A percentile compares a stretch with the other conserved stretches of the same genome.
Evolutionary conservation across 257 asterid species (phyloP).

Genomic region (Prunella vulgaris): DNA sequence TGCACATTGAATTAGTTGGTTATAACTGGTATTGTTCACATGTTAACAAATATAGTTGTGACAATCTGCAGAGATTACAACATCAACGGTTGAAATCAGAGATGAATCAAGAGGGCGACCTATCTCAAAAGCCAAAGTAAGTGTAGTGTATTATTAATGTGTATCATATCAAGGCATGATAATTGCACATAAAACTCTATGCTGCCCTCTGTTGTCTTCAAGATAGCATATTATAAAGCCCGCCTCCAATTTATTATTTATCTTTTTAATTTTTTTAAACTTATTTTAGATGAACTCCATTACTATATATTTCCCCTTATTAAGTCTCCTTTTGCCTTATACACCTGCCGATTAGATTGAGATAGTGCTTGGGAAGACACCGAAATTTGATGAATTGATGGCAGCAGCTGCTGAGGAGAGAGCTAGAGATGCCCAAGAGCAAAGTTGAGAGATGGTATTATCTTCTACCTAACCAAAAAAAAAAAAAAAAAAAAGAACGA

Average conservation of each 20-base stretch:
- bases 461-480: too few relatives aligned
- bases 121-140: slow-evolving; percentile 60
- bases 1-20: background rate
- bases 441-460: slow-evolving; percentile 20
- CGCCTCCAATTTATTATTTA: too few relatives aligned
- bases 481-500: too few relatives aligned
- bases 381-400: slow-evolving; percentile 37
- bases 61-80: slow-evolving; percentile 45
- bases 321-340: background rate
- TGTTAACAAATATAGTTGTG: background rate
- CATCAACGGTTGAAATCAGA: slow-evolving; percentile 62
- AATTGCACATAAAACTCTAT: background rate
- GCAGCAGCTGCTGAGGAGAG: slow-evolving; percentile 37
- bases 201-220: too few relatives aligned
- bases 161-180: background rate
- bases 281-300: background rate
- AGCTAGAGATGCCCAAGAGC: slow-evolving; percentile 21
- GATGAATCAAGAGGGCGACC: slow-evolving; percentile 63
- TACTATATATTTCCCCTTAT: background rate
- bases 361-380: slow-evolving; percentile 36
- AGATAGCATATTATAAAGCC: too few relatives aligned
- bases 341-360: slow-evolving; percentile 24
- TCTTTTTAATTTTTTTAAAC: too few relatives aligned
- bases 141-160: slow-evolving; percentile 8
- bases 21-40: background rate